Percentiles rank a stretch among this genome's conserved stretches.
Evolutionary conservation across 2,329 filamentous ascomycete genomes (phyloP).

Genomic region (Sclerotinia trifoliorum): DNA sequence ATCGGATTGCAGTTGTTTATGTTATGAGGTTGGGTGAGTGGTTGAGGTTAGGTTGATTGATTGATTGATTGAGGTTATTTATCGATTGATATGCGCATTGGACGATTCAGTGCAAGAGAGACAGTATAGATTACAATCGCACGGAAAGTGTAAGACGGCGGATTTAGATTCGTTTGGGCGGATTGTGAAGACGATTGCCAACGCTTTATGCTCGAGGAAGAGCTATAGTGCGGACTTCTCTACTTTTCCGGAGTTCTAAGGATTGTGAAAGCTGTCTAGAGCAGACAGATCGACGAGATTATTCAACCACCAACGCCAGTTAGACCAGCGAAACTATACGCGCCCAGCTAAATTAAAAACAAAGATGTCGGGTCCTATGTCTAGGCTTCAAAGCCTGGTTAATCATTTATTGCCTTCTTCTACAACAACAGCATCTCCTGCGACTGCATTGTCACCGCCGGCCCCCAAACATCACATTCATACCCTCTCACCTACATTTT

Average conservation of each 20-base stretch:
- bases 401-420: conserved; percentile 51
- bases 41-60: not conserved
- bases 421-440: conserved; percentile 24
- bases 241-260: not conserved
- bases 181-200: not conserved
- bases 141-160: not conserved
- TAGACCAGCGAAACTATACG: not conserved
- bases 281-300: not conserved
- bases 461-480: conserved; percentile 53
- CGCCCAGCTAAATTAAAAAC: not conserved
- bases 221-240: not conserved
- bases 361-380: conserved; percentile 62
- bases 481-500: conserved; percentile 81
- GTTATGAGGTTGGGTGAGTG: no score
- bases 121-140: not conserved
- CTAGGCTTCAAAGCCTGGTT: conserved; percentile 59
- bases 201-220: not conserved
- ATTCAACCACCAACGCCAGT: not conserved
- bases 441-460: conserved; percentile 20
- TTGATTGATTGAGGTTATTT: not conserved
- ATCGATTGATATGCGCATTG: not conserved
- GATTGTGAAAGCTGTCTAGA: not conserved
- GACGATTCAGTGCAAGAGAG: no score
- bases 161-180: not conserved
- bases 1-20: not conserved